A percentile compares a stretch with the other conserved stretches of the same genome.
Conservation (phyloP, 495 filamentous ascomycete genomes). For the Aspergillus coremiiformis region DNA sequence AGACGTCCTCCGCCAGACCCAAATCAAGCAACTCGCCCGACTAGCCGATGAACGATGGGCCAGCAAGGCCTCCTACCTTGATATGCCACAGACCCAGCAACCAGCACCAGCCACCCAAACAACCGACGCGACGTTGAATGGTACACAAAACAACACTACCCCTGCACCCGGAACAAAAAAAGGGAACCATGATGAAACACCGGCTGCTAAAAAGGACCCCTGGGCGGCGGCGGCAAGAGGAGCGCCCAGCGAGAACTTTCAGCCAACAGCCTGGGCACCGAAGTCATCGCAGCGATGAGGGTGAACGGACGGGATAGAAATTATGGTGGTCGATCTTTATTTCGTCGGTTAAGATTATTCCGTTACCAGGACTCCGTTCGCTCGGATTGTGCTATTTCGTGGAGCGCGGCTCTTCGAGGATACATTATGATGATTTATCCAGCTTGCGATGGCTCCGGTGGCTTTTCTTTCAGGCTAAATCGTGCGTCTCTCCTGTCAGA, state of each 20-base stretch:
- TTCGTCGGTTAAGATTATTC: neutral
- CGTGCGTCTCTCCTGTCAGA: too few relatives aligned
- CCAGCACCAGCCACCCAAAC: slow-evolving; percentile 32
- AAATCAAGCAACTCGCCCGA: slow-evolving; percentile 67
- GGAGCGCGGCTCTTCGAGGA: neutral
- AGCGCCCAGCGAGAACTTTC: slow-evolving; percentile 64
- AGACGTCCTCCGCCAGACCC: slow-evolving; percentile 59
- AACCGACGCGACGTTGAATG: slow-evolving; percentile 25
- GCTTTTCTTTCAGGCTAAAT: too few relatives aligned
- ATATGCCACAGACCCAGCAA: slow-evolving; percentile 45
- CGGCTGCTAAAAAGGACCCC: slow-evolving; percentile 41
- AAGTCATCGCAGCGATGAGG: slow-evolving; percentile 26
- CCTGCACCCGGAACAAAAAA: slow-evolving; percentile 3
- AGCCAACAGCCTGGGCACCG: slow-evolving; percentile 68
- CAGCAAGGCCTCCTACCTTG: slow-evolving; percentile 59
- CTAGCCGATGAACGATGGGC: slow-evolving; percentile 82
- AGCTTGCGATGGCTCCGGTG: too few relatives aligned
- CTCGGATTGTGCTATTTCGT: neutral
- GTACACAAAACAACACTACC: neutral
- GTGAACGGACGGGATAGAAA: neutral
- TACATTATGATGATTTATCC: neutral
- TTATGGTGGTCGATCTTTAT: neutral
- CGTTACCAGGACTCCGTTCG: neutral
- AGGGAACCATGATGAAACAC: slow-evolving; percentile 13
- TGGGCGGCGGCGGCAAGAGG: slow-evolving; percentile 49